Base-by-base conservation (phyloP, 371 early-diverging fungal species). In the Actinomortierella ambigua region DNA sequence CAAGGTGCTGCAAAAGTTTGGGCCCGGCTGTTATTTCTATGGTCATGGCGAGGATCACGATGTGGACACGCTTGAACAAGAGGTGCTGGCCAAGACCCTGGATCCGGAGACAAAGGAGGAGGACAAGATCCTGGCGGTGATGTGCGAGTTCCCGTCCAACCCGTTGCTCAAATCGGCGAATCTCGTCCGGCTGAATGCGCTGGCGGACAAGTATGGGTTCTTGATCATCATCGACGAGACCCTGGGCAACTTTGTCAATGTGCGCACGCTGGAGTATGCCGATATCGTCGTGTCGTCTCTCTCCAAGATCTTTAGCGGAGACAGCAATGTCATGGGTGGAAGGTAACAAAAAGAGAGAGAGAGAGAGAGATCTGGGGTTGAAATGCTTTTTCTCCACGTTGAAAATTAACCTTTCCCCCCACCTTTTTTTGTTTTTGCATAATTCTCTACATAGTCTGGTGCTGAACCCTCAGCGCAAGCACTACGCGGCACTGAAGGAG, bases 261-360 rank as follows among this genome's bases (percentile, higher is more conserved):
- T 95, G 20, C 71, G 79, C 29, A 92, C 89, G 2, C 80, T 95
- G 17, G 77, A 80, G 56, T 87, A 82, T 80, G 94, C 94, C 0
- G 97, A 98, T 71, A 81, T 95, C 27, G 89, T 95, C 2, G 98
- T 95, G 6, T 90, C 95, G 22, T 95, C 95, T 65, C 75, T 98
- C 58, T 96, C 98, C 18, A 98, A 98, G 81, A 80, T 95, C 48
- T 96, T 97, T 67, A 90, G 90, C 57, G 98, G 98, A 24, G 95
- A 95, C 77, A 87, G 93, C 63, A 96, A 98, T 76, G 97, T 96
- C n/a, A 97, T 97, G 97, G 97, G 93, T 57, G 98, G 98, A 60
- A 88, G 93, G 89, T 89, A 65, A 47, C 42, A 65, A 29, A 54
- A 46, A 46, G 46, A 18, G 17, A 34, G 11, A 11, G 11, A 34